These are phyloP conservation scores for Eimeria praecox DNA, from an alignment of 169 alveolate genomes.

Conservation along the genomic window DNA sequence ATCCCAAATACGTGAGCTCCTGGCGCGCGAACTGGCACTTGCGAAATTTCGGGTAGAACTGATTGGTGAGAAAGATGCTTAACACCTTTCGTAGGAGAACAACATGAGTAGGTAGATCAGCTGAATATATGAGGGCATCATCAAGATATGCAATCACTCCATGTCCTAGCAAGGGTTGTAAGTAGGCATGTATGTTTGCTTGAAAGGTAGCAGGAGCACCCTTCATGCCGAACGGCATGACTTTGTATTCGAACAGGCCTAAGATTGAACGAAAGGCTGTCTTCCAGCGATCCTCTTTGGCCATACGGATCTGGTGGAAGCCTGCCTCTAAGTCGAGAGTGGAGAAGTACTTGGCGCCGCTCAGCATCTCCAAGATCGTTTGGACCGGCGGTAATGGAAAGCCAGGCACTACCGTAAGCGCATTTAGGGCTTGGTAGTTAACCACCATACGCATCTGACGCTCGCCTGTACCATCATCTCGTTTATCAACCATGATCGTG, in stretches of 20 bases:
- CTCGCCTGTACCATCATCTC: background rate
- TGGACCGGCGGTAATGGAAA: background rate
- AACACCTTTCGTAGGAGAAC: background rate
- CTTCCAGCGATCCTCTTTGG: background rate
- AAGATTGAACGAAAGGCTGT: background rate
- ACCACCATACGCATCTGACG: background rate
- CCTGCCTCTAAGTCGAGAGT: background rate
- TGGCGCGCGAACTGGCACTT: background rate
- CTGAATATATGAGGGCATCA: background rate
- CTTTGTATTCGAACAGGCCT: background rate
- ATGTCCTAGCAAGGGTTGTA: background rate
- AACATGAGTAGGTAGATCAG: background rate
- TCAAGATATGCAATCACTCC: background rate
- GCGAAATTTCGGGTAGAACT: background rate
- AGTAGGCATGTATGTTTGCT: background rate
- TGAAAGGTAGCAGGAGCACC: constrained; percentile 33
- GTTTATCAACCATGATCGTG: background rate
- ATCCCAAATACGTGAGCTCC: background rate
- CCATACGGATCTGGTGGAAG: background rate
- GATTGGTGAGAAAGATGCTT: background rate
- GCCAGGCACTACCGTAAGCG: background rate
- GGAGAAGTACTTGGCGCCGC: background rate
- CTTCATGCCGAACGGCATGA: constrained; percentile 8
- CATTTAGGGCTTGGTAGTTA: background rate
- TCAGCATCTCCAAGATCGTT: background rate